Evolutionary conservation across 208 protist genomes (phyloP).

Genomic region (Endotrypanum monterogeii): DNA sequence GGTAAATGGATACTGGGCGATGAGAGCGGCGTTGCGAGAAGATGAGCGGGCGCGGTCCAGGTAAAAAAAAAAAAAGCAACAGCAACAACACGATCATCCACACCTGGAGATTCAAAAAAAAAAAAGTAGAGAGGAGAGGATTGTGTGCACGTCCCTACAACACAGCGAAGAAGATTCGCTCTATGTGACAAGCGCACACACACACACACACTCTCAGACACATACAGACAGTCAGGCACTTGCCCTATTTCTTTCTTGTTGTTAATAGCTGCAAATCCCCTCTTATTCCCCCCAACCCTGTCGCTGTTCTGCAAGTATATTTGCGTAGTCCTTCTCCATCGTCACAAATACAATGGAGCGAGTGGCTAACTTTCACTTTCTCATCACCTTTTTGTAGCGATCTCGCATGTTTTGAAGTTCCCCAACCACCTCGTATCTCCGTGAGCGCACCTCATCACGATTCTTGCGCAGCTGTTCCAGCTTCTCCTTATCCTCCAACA

Average conservation of each 20-base stretch:
- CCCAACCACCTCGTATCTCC: constrained; percentile 19
- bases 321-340: not conserved
- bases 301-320: not conserved
- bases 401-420: constrained; percentile 24
- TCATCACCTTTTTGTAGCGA: constrained; percentile 46
- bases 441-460: constrained; percentile 39
- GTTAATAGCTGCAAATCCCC: not conserved
- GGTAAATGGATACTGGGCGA: too few species aligned
- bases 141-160: not conserved
- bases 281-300: not conserved
- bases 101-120: not conserved
- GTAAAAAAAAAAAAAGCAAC: too few species aligned
- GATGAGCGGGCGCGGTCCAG: too few species aligned
- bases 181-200: too few species aligned
- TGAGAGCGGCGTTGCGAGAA: too few species aligned
- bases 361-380: constrained; percentile 20
- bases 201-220: too few species aligned
- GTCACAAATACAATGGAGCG: not conserved
- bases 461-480: constrained; percentile 37
- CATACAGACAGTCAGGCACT: too few species aligned
- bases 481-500: constrained; percentile 35
- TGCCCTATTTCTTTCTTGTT: not conserved
- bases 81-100: too few species aligned
- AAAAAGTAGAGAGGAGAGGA: not conserved
- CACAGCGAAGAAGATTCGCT: too few species aligned